phyloP scores from a whole-genome alignment of 495 filamentous ascomycete genomes.

The Cercophora newfieldiana region DNA sequence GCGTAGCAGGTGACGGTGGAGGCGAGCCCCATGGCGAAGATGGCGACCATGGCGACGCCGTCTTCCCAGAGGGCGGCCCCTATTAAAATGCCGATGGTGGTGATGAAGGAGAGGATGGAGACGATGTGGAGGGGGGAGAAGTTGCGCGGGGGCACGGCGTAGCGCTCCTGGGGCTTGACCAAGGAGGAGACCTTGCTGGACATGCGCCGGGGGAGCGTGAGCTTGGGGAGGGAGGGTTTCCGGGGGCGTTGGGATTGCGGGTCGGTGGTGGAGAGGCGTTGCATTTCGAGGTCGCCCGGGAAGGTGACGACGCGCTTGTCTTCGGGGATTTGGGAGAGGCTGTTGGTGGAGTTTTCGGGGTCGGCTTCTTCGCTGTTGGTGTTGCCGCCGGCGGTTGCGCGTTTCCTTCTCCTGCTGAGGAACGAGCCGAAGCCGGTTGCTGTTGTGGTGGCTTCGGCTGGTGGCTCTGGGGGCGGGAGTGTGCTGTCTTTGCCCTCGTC shows the following conservation, averaged over 20 bases:
- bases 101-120: slow-evolving; percentile 47
- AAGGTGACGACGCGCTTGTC: not conserved
- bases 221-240: not conserved
- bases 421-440: not conserved
- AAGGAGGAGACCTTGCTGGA: slow-evolving; percentile 23
- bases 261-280: not conserved
- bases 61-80: slow-evolving; percentile 43
- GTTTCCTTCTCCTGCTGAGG: not conserved
- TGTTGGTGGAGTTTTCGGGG: no score
- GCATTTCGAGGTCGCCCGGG: not conserved
- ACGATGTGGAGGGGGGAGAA: slow-evolving; percentile 56
- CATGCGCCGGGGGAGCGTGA: slow-evolving; percentile 16
- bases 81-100: slow-evolving; percentile 49
- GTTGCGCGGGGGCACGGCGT: slow-evolving; percentile 46
- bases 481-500: slow-evolving; percentile 1
- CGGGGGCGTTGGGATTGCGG: slow-evolving; percentile 5
- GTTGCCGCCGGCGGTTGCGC: not conserved
- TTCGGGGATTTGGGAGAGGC: no score
- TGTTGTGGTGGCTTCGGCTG: not conserved
- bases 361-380: not conserved
- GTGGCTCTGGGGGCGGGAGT: not conserved
- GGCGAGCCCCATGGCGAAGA: slow-evolving; percentile 46
- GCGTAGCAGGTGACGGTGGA: slow-evolving; percentile 55
- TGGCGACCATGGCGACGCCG: slow-evolving; percentile 54
- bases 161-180: slow-evolving; percentile 35